A percentile compares a stretch with the other conserved stretches of the same genome.
These are phyloP conservation scores for Cordyceps javanica DNA, from an alignment of 2,329 filamentous ascomycete species.

Conservation along the genomic window DNA sequence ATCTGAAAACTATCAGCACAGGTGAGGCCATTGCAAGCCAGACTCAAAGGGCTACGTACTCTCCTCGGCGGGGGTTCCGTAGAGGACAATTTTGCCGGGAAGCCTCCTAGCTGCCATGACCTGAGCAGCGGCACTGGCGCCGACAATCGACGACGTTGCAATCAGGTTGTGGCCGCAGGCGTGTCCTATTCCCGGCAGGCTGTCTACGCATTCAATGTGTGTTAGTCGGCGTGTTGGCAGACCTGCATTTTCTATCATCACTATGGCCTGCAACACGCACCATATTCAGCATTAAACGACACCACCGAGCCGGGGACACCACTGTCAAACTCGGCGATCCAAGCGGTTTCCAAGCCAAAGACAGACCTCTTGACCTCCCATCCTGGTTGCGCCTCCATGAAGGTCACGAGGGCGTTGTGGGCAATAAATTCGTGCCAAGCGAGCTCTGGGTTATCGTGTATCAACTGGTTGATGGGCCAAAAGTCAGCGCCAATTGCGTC, in stretches of 20 bases:
- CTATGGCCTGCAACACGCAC: slow-evolving; percentile 31
- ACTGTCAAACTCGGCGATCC: slow-evolving; percentile 34
- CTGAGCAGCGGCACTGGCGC: slow-evolving; percentile 39
- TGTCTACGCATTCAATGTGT: slow-evolving; percentile 39
- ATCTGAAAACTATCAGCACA: background rate
- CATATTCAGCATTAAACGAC: slow-evolving; percentile 36
- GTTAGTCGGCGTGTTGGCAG: too few relatives aligned
- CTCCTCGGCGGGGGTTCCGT: slow-evolving; percentile 50
- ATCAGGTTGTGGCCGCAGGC: slow-evolving; percentile 52
- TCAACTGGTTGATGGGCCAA: slow-evolving; percentile 30
- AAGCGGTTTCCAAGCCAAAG: slow-evolving; percentile 38
- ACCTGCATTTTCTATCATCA: slow-evolving; percentile 37
- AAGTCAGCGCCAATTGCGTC: slow-evolving; percentile 19
- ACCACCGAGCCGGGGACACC: slow-evolving; percentile 30
- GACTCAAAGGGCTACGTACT: slow-evolving; percentile 24
- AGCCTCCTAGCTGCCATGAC: slow-evolving; percentile 35
- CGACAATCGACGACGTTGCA: slow-evolving; percentile 41
- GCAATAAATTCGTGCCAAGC: slow-evolving; percentile 36
- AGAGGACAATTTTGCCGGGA: slow-evolving; percentile 37
- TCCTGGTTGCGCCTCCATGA: slow-evolving; percentile 25
- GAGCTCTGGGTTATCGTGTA: slow-evolving; percentile 40
- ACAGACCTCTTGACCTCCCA: slow-evolving; percentile 35
- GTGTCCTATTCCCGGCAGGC: slow-evolving; percentile 44
- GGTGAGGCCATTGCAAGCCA: too few relatives aligned
- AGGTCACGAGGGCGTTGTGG: slow-evolving; percentile 33